Evolutionary conservation across 2,329 filamentous ascomycete genomes (phyloP).

Genomic region (Fusarium burgessii): DNA sequence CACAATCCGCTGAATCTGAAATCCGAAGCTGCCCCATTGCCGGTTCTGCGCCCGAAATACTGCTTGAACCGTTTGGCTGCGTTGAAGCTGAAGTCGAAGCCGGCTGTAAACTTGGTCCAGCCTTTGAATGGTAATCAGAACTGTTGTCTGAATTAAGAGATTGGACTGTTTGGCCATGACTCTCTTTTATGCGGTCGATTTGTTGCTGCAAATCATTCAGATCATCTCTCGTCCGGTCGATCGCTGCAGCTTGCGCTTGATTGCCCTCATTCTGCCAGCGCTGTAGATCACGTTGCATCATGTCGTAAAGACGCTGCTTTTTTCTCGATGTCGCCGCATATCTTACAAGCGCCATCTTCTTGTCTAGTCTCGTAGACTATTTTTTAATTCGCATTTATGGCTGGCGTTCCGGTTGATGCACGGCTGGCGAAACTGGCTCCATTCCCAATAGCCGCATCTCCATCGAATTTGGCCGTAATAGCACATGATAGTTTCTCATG

Average conservation of each 20-base stretch:
- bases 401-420: constrained; percentile 95
- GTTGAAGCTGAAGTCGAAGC: background rate
- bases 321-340: constrained; percentile 89
- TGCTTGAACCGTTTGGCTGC: background rate
- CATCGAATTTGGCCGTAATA: constrained; percentile 93
- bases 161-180: constrained; percentile 52
- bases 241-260: constrained; percentile 69
- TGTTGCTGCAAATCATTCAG: constrained; percentile 74
- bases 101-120: background rate
- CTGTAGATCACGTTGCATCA: constrained; percentile 78
- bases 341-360: constrained; percentile 76
- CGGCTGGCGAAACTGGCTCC: constrained; percentile 84
- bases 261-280: constrained; percentile 83
- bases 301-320: constrained; percentile 82
- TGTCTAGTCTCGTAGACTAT: constrained; percentile 80
- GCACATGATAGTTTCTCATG: constrained; percentile 73
- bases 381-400: constrained; percentile 90
- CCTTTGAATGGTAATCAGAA: background rate
- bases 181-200: constrained; percentile 60
- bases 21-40: too few species aligned
- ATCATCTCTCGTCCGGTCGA: constrained; percentile 77
- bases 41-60: background rate
- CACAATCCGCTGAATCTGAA: background rate
- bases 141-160: constrained; percentile 43
- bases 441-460: constrained; percentile 90